Evolutionary conservation across 768 basidiomycete species (phyloP), one percentile per base, ranked within the genome.

Genomic region (Gloeostereum incarnatum): DNA sequence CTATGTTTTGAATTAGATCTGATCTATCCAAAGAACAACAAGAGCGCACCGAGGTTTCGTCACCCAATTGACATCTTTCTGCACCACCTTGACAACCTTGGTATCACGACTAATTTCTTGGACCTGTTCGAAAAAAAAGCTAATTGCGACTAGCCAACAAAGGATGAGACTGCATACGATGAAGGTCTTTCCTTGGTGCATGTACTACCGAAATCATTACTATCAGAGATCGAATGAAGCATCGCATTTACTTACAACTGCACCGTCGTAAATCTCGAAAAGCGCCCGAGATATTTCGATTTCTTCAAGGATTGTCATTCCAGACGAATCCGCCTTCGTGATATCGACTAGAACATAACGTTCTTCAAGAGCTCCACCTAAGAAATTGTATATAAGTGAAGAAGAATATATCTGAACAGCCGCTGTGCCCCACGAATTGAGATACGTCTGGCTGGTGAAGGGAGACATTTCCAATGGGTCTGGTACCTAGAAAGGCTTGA

Each of bases 221-320:
- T 13, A 21, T 9, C 13, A 8, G 17, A 21, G 30, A 20, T 14
- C 35, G 30, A 26, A 40, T 7, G 25, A 48, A 39, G 30, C 22
- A 30, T 14, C n/a, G n/a, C n/a, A n/a, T n/a, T 14, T 26, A 63
- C 66, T 46, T 55, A 86, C 85, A 44, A 93, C 78, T 3, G 79
- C 89, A 9, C 90, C 91, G 59, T 92, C 89, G 49, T 92, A 94
- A 6, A 86, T 61, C 56, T 93, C 91, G 46, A 92, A 94, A 39
- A 90, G 59, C 0, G 88, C 87, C 21, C 90, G 65, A 16, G 84
- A 88, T 29, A 81, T 56, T 56, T 93, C 91, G 17, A 89, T 64
- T 52, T 92, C 87, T 58, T 94, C 90, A 6, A 94, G 50, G 22
- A 86, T 65, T 13, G 53, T 62, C 14, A 60, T 56, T 1, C 56